Evolutionary conservation across 495 filamentous ascomycete genomes (phyloP).

Genomic region (Xylaria cubensis): DNA sequence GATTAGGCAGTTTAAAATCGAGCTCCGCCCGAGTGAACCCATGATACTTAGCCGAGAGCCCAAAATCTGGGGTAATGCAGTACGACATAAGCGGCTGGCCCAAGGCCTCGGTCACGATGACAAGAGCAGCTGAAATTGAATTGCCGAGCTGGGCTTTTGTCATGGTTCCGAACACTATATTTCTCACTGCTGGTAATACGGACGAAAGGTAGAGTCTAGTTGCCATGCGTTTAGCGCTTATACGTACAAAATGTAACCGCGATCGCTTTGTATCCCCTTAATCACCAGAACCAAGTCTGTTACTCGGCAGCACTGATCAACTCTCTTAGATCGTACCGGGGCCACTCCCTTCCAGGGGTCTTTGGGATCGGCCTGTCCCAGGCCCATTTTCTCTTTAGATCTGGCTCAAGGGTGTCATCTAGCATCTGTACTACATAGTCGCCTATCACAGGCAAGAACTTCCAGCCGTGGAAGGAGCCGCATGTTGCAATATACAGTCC

Average conservation of each 20-base stretch:
- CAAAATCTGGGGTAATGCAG: slow-evolving; percentile 21
- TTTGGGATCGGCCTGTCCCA: slow-evolving; percentile 55
- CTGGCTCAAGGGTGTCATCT: slow-evolving; percentile 51
- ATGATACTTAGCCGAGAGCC: slow-evolving; percentile 25
- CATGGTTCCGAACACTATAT: slow-evolving; percentile 6
- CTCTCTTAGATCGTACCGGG: slow-evolving; percentile 30
- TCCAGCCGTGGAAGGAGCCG: slow-evolving; percentile 62
- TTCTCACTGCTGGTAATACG: slow-evolving; percentile 10
- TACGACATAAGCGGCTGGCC: slow-evolving; percentile 9
- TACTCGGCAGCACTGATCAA: background rate
- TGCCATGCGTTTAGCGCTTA: background rate
- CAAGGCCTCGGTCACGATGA: slow-evolving; percentile 12
- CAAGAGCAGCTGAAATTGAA: slow-evolving; percentile 13
- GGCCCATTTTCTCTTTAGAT: slow-evolving; percentile 51
- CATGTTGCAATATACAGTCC: slow-evolving; percentile 54
- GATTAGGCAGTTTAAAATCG: slow-evolving; percentile 24
- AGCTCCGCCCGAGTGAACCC: slow-evolving; percentile 10
- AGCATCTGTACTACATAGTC: slow-evolving; percentile 65
- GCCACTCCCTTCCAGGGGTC: slow-evolving; percentile 30
- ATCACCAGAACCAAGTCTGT: background rate
- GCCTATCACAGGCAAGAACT: slow-evolving; percentile 67
- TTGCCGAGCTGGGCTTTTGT: slow-evolving; percentile 1
- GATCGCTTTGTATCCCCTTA: background rate
- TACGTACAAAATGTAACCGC: background rate
- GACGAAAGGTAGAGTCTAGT: slow-evolving; percentile 17